Base-by-base conservation (phyloP, 192 early-diverging fungal species). In the Gamsiella multidivaricata region DNA sequence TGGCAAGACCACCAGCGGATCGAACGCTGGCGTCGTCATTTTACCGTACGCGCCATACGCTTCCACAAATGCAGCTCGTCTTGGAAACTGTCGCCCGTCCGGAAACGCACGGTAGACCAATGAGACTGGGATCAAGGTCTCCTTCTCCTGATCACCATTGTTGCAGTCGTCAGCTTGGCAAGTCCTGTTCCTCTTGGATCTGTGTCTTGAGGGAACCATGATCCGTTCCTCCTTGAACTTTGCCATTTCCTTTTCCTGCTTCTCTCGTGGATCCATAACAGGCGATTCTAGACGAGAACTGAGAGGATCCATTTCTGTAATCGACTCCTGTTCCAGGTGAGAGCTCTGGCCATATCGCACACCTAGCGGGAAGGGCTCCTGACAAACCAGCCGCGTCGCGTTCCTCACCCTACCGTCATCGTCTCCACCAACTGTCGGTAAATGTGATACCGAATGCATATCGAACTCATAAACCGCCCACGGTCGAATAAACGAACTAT, bases 21-120 rank as follows among this genome's bases (percentile, higher is more conserved):
- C 59, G 17, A 67, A 76, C 2, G 14, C 28, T 15, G 73, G 47
- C 2, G 55, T 25, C 0, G 65, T 68, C 56, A 76, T 22, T 17
- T 64, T 65, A 0, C 73, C 73, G 50, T 76, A 76, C 4, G 73
- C 73, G 4, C 73, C 73, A 34, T 76, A 76, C 0, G 73, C 55
- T 2, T 39, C 32, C 6, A 76, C 65, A 25, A 76, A 61, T 15
- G 65, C 73, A 14, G 56, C 50, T 18, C 25, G 28, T 14, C 73
- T 47, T 1, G 73, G 73, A 34, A 76, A 76, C 33, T 67, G 65
- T 11, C 26, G 29, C 6, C 46, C 36, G 14, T 61, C 55, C 5
- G 49, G 33, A 20, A 55, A 51, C 5, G 37, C 10, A 34, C 68
- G 56, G 25, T 76, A 76, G 25, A 62, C 58, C 0, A 76, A 0